Base-by-base conservation (phyloP, 345 rosid genomes). In the Clausena lansium region DNA sequence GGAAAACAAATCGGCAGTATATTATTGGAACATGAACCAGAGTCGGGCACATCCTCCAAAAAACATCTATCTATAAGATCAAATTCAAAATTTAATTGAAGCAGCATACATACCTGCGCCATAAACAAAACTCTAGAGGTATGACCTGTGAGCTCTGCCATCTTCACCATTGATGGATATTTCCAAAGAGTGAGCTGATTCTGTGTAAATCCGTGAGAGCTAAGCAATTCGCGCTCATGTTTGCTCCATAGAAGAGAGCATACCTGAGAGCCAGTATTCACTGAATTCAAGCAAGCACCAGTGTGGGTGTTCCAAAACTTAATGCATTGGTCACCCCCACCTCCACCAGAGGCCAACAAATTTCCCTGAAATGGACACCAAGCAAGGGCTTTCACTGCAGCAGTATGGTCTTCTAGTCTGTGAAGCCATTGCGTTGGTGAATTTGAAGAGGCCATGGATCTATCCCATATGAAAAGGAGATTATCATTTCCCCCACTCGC, bases 401-500 rank as follows among this genome's bases (percentile, higher is more conserved):
- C 59, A 2, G 76, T 78, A 54, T 85, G 87, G 2, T 83, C 91
- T 69, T 83, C 81, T 8, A 88, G 58, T 70, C 86, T 76, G 76
- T 85, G 89, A 69, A 88, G 87, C 89, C 88, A 88, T 36, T 67
- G 87, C 6, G 74, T 71, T 1, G 75, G 57, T 19, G 81, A 63
- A 73, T 77, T 79, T 38, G 74, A 80, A 38, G 83, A 83, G 20
- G 86, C 78, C 71, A 50, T 27, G 2, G 85, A 81, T 35, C 84
- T 77, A 70, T 88, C 89, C 91, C 88, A 88, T 69, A 88, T 71
- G 67, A 68, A 62, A 39, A 86, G 67, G 30, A 82, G 79, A 57
- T 86, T 84, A 62, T 88, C 89, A 24, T 82, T 82, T 4, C 88
- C 88, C 74, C 91, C 91, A 11, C 87, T 88, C 1, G 91, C 89